Evolutionary conservation across 805 yeast species (phyloP).

Genomic region (Kodamaea hsintzibuensis): DNA sequence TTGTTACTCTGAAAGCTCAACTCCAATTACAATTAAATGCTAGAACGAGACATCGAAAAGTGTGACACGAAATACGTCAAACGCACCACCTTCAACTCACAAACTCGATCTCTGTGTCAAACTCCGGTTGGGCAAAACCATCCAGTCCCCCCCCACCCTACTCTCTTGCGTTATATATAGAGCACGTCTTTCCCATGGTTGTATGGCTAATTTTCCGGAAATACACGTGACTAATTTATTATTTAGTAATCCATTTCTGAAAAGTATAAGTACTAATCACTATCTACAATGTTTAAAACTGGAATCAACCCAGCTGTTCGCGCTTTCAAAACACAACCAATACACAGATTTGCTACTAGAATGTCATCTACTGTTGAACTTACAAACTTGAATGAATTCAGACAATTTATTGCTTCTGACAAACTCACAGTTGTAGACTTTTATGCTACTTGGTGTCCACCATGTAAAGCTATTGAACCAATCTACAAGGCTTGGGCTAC

Average conservation of each 20-base stretch:
- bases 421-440: constrained; percentile 59
- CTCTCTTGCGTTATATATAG: not conserved
- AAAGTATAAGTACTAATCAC: not conserved
- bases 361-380: constrained; percentile 30
- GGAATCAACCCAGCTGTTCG: not conserved
- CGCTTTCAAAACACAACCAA: not conserved
- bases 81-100: not conserved
- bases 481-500: constrained; percentile 46
- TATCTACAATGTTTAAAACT: not conserved
- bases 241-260: not conserved
- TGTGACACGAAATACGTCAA: not conserved
- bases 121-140: no score
- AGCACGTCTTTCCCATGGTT: not conserved
- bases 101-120: no score
- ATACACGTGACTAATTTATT: not conserved
- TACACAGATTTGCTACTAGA: not conserved
- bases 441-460: constrained; percentile 77
- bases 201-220: not conserved
- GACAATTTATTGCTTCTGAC: constrained; percentile 15
- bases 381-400: constrained; percentile 27
- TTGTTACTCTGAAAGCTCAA: no score
- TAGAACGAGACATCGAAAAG: not conserved
- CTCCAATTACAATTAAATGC: no score
- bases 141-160: no score
- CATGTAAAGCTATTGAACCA: constrained; percentile 74